phyloP scores from a whole-genome alignment of 2,329 filamentous ascomycete genomes.

The Nemania abortiva region DNA sequence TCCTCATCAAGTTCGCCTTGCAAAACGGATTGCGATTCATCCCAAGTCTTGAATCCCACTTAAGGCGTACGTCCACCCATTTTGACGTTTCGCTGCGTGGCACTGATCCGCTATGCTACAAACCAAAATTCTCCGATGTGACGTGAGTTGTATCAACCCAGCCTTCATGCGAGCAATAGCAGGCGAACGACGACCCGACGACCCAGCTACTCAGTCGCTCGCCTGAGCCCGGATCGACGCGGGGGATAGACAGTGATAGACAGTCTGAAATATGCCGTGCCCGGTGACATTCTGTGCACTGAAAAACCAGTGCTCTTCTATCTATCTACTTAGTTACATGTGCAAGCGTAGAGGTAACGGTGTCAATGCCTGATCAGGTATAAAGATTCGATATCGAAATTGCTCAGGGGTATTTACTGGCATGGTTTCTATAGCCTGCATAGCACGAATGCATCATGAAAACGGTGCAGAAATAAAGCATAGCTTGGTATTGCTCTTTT shows the following conservation, averaged over 20 bases:
- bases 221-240: slow-evolving; percentile 7
- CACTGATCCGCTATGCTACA: not conserved
- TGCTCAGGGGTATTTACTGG: not conserved
- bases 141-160: slow-evolving; percentile 10
- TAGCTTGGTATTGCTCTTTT: not conserved
- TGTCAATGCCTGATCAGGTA: slow-evolving; percentile 19
- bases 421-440: slow-evolving; percentile 1
- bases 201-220: not conserved
- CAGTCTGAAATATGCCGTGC: slow-evolving; percentile 3
- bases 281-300: not conserved
- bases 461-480: not conserved
- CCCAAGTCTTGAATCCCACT: slow-evolving; percentile 2
- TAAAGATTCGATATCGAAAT: slow-evolving; percentile 8
- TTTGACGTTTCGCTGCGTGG: not conserved
- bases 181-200: not conserved
- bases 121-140: not conserved
- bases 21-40: slow-evolving; percentile 6
- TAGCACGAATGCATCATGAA: not conserved
- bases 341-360: slow-evolving; percentile 3
- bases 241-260: slow-evolving; percentile 1
- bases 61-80: not conserved
- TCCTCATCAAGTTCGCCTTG: not conserved
- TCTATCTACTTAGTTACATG: not conserved
- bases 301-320: not conserved
- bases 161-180: not conserved